A percentile compares a stretch with the other conserved stretches of the same genome.
Evolutionary conservation across 331 rosid genomes (phyloP).

Genomic region (Spiraea crenata): DNA sequence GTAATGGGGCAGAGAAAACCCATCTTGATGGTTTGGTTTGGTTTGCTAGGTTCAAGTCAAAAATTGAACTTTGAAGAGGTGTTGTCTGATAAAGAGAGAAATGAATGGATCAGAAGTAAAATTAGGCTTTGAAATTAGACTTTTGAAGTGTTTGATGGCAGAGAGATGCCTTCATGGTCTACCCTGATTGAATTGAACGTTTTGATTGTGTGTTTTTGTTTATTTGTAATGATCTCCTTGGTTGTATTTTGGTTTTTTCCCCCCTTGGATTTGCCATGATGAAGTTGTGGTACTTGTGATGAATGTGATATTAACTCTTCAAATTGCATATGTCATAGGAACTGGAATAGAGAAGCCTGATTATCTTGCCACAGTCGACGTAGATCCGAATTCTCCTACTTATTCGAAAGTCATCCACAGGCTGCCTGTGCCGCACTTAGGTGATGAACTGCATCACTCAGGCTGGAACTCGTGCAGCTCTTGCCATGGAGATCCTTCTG

Average conservation of each 20-base stretch:
- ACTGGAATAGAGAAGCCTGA: conserved; percentile 89
- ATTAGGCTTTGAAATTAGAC: background rate
- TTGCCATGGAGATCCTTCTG: conserved; percentile 85
- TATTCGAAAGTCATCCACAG: conserved; percentile 81
- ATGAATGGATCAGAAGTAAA: too few relatives aligned
- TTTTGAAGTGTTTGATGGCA: background rate
- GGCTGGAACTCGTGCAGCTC: conserved; percentile 99
- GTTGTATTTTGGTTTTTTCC: background rate
- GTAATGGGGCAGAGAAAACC: background rate
- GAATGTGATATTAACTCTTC: conserved; percentile 8
- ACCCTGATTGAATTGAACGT: too few relatives aligned
- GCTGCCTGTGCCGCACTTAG: conserved; percentile 56
- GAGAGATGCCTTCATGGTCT: background rate
- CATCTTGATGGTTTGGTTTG: background rate
- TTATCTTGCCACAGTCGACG: conserved; percentile 87
- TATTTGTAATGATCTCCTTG: background rate
- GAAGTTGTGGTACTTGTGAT: background rate
- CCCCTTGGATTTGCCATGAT: background rate
- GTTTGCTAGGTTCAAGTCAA: background rate
- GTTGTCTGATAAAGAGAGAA: background rate
- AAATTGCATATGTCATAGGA: conserved; percentile 39
- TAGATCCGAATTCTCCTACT: conserved; percentile 83
- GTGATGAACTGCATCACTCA: conserved; percentile 86
- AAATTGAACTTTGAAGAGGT: background rate
- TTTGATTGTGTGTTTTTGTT: background rate